Evolutionary conservation across 352 stramenopile species (phyloP), one percentile per base, ranked within the genome.

Genomic region (Phytophthora sojae): DNA sequence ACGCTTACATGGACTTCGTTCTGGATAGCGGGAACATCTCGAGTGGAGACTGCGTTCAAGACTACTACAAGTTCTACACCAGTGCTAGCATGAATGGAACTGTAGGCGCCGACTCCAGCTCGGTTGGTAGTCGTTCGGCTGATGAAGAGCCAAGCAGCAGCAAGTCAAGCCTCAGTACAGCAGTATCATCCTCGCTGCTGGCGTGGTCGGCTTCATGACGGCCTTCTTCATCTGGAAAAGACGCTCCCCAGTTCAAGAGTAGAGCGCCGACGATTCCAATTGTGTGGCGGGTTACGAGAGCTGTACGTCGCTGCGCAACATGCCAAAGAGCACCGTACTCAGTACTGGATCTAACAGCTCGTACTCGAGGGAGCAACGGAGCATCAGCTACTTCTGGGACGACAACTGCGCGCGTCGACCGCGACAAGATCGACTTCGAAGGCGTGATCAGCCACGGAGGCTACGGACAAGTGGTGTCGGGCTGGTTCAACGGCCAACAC

Each of bases 371-470:
- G 60, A 67, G 1, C 65, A 78, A 17, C 56, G 57, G 3, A 72
- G 66, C n/a, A 71, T 78, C 61, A 75, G 71, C 65, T 77, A 75
- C 71, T 75, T 75, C 56, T 77, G 71, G 65, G 65, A 75, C 17
- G 71, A 77, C 26, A 56, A 75, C 15, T 57, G 61, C 61, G 4
- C 71, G 71, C 9, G 39, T 78, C 19, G 61, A 75, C 39, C 71
- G 71, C 15, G 61, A 71, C 19, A 78, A 75, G 17, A 61, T 78
- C 37, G 60, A 71, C 8, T 60, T 78, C 12, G 61, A 67, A 55
- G 8, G 30, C 47, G 56, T 78, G 42, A 71, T 78, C 37, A 69
- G 65, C 35, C 50, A 67, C 3, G 71, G 71, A 1, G 71, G 64
- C 17, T 67, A 68, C 26, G 66, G 65, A 45, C 65, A 75, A 17